Evolutionary conservation across 78 protist genomes (phyloP).

Genomic region (Chrysochromulina tobinii): DNA sequence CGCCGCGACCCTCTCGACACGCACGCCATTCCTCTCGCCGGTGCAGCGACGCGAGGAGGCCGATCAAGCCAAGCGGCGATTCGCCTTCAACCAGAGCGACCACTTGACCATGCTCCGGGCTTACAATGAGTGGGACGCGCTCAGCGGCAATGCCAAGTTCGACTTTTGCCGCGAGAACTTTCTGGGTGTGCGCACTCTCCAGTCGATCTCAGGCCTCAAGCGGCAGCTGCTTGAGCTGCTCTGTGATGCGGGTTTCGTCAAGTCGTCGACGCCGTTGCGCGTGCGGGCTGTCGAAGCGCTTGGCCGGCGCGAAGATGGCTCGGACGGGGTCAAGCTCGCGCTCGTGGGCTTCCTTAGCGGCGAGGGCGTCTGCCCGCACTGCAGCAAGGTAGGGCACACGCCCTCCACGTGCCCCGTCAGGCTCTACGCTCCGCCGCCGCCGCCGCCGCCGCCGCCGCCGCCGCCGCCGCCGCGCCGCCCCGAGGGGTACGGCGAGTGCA

Average conservation of each 20-base stretch:
- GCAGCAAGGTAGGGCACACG: too few relatives aligned
- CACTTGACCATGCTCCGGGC: constrained; percentile 64
- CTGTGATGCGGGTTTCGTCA: constrained; percentile 42
- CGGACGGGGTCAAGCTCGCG: not conserved
- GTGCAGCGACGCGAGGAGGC: constrained; percentile 9
- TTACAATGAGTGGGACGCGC: constrained; percentile 61
- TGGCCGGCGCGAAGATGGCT: not conserved
- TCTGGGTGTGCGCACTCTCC: not conserved
- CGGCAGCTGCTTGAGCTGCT: constrained; percentile 55
- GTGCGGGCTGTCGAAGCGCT: not conserved
- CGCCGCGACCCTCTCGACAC: too few relatives aligned
- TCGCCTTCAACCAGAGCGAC: constrained; percentile 55
- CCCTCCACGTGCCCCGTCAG: too few relatives aligned
- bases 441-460: too few relatives aligned
- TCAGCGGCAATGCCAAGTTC: not conserved
- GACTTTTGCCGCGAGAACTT: constrained; percentile 34
- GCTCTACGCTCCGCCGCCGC: too few relatives aligned
- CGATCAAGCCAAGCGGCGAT: constrained; percentile 33
- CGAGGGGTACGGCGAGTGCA: too few relatives aligned
- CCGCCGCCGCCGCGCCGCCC: too few relatives aligned
- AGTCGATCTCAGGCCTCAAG: constrained; percentile 60
- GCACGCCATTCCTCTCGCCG: too few relatives aligned
- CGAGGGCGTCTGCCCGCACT: too few relatives aligned
- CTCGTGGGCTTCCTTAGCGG: not conserved
- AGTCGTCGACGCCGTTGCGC: not conserved